Conservation (phyloP, 2,329 filamentous ascomycete genomes). For the Tympanopsis confertula region DNA sequence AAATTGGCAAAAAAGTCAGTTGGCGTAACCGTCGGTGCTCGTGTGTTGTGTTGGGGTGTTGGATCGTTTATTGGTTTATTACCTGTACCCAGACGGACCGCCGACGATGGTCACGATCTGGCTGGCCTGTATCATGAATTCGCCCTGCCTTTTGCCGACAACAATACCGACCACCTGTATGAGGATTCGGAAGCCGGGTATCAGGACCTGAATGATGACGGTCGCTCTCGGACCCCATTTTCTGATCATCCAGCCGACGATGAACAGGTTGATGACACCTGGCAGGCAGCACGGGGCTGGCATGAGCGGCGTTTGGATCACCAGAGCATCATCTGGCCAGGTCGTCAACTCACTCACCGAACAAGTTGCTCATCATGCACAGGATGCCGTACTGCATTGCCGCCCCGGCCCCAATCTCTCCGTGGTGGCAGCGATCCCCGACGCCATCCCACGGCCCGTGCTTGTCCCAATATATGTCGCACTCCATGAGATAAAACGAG, state of each 20-base stretch:
- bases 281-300: too few relatives aligned
- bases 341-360: constrained; percentile 27
- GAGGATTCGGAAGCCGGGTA: constrained; percentile 50
- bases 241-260: constrained; percentile 58
- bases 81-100: constrained; percentile 57
- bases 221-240: constrained; percentile 50
- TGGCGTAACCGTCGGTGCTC: too few relatives aligned
- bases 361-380: constrained; percentile 56
- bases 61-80: too few relatives aligned
- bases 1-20: constrained; percentile 4
- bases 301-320: too few relatives aligned
- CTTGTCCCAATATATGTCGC: constrained; percentile 53
- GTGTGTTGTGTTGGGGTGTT: too few relatives aligned
- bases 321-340: too few relatives aligned
- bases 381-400: constrained; percentile 53
- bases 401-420: constrained; percentile 52
- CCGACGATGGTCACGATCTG: constrained; percentile 60
- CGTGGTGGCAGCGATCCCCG: constrained; percentile 43
- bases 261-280: constrained; percentile 49
- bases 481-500: constrained; percentile 62
- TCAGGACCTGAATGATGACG: constrained; percentile 49
- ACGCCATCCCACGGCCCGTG: constrained; percentile 36
- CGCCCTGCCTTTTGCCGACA: constrained; percentile 47
- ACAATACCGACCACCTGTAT: constrained; percentile 55
- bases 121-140: constrained; percentile 54